Evolutionary conservation across 1,139 yeast species (phyloP).

Genomic region (Hyphopichia khmerensis): DNA sequence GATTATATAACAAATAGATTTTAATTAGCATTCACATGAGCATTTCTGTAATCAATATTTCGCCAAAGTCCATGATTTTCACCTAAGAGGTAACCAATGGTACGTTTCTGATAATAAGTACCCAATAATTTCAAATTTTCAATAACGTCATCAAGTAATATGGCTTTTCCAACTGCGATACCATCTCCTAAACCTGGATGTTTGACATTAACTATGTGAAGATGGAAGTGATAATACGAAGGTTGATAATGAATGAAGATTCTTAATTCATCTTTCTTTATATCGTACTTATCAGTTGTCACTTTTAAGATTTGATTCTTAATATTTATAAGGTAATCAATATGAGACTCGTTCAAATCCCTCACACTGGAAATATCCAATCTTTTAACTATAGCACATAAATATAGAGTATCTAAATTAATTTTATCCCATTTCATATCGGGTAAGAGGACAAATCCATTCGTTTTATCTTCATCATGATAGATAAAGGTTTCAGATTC

Average conservation of each 20-base stretch:
- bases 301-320: conserved; percentile 43
- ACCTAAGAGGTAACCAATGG: conserved; percentile 60
- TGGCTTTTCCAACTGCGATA: conserved; percentile 75
- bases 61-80: conserved; percentile 81
- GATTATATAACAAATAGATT: background rate
- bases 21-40: conserved; percentile 4
- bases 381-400: conserved; percentile 75
- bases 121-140: conserved; percentile 56
- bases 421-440: conserved; percentile 94
- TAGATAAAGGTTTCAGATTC: conserved; percentile 78
- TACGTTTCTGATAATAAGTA: conserved; percentile 46
- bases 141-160: conserved; percentile 77
- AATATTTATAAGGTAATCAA: conserved; percentile 53
- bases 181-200: conserved; percentile 77
- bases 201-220: conserved; percentile 78
- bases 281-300: conserved; percentile 43
- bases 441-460: conserved; percentile 65
- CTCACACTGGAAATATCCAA: conserved; percentile 72
- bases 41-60: conserved; percentile 21
- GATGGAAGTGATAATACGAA: conserved; percentile 90
- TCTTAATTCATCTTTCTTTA: conserved; percentile 53
- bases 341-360: conserved; percentile 63
- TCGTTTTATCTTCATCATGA: conserved; percentile 54
- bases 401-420: conserved; percentile 66
- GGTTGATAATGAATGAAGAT: conserved; percentile 91